Conservation (phyloP, 768 basidiomycete species). For the Omphalotus guepiniiformis region DNA sequence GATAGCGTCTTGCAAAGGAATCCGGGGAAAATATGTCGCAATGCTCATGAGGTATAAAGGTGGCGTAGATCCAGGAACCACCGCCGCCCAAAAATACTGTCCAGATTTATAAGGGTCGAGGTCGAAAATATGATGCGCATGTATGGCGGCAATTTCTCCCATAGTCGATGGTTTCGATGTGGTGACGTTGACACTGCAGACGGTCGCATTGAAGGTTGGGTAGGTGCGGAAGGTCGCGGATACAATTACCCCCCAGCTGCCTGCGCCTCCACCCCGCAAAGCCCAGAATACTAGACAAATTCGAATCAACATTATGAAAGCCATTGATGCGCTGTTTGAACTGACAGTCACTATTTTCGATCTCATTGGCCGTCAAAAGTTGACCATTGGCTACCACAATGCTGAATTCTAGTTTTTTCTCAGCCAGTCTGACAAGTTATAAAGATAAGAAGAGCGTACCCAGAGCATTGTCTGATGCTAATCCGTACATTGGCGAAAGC, state of each 20-base stretch:
- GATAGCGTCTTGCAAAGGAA: conserved; percentile 11
- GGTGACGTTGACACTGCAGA: conserved; percentile 15
- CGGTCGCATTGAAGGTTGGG: conserved; percentile 27
- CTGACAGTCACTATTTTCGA: background rate
- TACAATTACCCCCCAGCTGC: conserved; percentile 35
- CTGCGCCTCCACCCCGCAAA: conserved; percentile 12
- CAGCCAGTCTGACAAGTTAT: background rate
- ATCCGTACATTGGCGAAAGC: conserved; percentile 19
- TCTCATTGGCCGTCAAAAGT: background rate
- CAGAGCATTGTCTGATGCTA: background rate
- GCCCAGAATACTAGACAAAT: conserved; percentile 7
- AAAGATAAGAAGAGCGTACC: background rate
- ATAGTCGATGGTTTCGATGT: conserved; percentile 15
- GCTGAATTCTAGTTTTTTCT: background rate
- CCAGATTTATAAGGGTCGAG: conserved; percentile 25
- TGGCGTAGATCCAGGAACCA: background rate
- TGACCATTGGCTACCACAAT: background rate
- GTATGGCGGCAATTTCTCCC: conserved; percentile 22
- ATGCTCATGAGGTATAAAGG: conserved; percentile 1
- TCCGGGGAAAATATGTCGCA: conserved; percentile 18
- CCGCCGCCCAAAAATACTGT: conserved; percentile 24
- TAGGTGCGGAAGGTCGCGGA: conserved; percentile 30
- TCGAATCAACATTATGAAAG: too few species aligned
- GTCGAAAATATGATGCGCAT: conserved; percentile 33
- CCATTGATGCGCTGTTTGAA: too few species aligned